These are phyloP conservation scores for Ustilago xerochloae DNA, from an alignment of 1,284 basidiomycete species.

Conservation along the genomic window DNA sequence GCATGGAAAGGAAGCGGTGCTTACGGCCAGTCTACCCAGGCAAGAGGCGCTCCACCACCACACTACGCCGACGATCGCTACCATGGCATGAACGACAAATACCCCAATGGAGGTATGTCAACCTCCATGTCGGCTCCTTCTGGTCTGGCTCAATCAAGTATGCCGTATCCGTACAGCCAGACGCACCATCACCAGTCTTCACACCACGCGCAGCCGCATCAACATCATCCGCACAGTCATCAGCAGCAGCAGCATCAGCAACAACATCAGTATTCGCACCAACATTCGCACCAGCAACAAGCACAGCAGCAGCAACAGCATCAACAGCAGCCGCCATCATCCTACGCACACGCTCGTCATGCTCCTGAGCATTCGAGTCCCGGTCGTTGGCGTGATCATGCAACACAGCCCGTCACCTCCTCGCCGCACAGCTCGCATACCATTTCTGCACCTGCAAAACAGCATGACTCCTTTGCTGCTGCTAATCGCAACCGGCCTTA, in stretches of 20 bases:
- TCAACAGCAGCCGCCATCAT: slow-evolving; percentile 1
- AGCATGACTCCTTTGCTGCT: slow-evolving; percentile 31
- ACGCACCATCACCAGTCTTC: slow-evolving; percentile 18
- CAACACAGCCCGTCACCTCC: slow-evolving; percentile 14
- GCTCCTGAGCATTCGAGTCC: slow-evolving; percentile 30
- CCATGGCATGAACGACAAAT: slow-evolving; percentile 18
- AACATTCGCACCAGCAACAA: slow-evolving; percentile 19
- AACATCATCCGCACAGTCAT: slow-evolving; percentile 15
- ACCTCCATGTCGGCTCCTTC: slow-evolving; percentile 41
- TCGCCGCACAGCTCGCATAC: slow-evolving; percentile 41
- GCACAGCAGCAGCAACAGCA: slow-evolving; percentile 2
- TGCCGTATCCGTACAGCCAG: slow-evolving; percentile 22
- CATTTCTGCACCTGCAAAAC: slow-evolving; percentile 11
- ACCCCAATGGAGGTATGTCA: slow-evolving; percentile 23
- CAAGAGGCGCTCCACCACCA: slow-evolving; percentile 2
- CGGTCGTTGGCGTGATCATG: slow-evolving; percentile 40
- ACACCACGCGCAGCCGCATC: slow-evolving; percentile 17
- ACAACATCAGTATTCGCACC: slow-evolving; percentile 2
- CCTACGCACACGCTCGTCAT: slow-evolving; percentile 25
- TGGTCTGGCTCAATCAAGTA: slow-evolving; percentile 29
- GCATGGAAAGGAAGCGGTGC: slow-evolving; percentile 20
- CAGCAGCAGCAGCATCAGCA: slow-evolving; percentile 22
- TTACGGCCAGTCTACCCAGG: slow-evolving; percentile 12
- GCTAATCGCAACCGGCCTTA: slow-evolving; percentile 30
- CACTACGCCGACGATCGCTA: slow-evolving; percentile 41